Conservation (phyloP, 345 rosid genomes). For the Citrus sp. region DNA sequence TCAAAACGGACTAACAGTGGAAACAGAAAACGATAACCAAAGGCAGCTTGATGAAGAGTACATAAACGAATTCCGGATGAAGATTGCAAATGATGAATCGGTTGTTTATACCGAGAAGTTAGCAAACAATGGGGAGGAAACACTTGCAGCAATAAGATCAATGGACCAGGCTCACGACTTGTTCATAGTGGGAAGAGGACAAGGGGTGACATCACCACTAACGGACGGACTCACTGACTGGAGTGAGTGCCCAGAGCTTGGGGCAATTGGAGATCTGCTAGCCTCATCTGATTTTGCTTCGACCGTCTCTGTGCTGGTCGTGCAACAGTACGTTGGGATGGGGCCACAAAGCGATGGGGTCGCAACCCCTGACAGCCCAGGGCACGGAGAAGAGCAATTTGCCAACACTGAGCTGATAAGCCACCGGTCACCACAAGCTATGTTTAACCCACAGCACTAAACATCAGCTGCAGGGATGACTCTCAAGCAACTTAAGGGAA, state of each 20-base stretch:
- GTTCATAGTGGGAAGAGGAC: conserved; percentile 88
- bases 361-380: conserved; percentile 47
- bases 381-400: conserved; percentile 25
- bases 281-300: conserved; percentile 92
- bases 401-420: conserved; percentile 9
- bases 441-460: conserved; percentile 12
- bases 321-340: conserved; percentile 63
- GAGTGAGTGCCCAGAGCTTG: conserved; percentile 99
- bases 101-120: conserved; percentile 45
- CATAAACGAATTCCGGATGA: conserved; percentile 48
- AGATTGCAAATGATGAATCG: conserved; percentile 39
- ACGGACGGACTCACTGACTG: conserved; percentile 93
- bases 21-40: conserved; percentile 32
- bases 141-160: conserved; percentile 64
- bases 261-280: conserved; percentile 86
- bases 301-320: conserved; percentile 74
- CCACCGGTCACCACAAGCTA: conserved; percentile 9
- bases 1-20: conserved; percentile 21
- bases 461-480: neutral
- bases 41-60: conserved; percentile 56
- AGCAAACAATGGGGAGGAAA: conserved; percentile 81
- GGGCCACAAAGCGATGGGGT: conserved; percentile 30
- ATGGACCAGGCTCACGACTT: conserved; percentile 73
- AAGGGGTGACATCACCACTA: conserved; percentile 65
- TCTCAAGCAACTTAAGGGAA: neutral